These are phyloP conservation scores for Aspergillus sp. DNA, from an alignment of 2,329 filamentous ascomycete genomes.

Conservation along the genomic window DNA sequence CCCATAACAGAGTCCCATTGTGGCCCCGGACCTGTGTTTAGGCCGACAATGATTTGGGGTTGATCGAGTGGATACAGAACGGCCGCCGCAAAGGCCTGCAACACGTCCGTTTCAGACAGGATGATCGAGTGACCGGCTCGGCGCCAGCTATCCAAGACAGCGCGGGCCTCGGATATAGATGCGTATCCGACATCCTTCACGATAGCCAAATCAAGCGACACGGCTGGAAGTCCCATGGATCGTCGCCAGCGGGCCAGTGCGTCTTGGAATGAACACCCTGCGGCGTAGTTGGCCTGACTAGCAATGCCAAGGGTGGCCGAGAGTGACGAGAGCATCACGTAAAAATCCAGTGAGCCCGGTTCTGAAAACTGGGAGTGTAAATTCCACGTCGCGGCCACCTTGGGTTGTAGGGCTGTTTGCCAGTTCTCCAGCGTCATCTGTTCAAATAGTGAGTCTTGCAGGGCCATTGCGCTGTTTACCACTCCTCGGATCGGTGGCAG, in stretches of 20 bases:
- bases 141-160: not conserved
- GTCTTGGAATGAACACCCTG: constrained; percentile 33
- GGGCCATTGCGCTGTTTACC: constrained; percentile 3
- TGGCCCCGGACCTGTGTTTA: too few species aligned
- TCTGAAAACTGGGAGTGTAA: not conserved
- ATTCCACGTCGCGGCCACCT: constrained; percentile 1
- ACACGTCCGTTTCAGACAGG: not conserved
- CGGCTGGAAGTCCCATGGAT: constrained; percentile 18
- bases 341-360: constrained; percentile 2
- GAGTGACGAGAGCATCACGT: constrained; percentile 3
- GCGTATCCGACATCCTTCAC: not conserved
- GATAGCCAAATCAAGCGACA: constrained; percentile 19
- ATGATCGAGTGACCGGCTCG: not conserved
- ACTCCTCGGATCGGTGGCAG: not conserved
- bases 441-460: not conserved
- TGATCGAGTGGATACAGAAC: too few species aligned
- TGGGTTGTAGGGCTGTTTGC: not conserved
- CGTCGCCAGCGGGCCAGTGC: constrained; percentile 26
- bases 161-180: not conserved
- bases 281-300: constrained; percentile 6
- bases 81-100: not conserved
- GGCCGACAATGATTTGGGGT: too few species aligned
- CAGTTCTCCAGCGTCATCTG: constrained; percentile 3
- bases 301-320: not conserved
- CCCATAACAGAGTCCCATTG: too few species aligned